Evolutionary conservation across 345 rosid species (phyloP), one percentile per base, ranked within the genome.

Genomic region (Eutrema japonicum): DNA sequence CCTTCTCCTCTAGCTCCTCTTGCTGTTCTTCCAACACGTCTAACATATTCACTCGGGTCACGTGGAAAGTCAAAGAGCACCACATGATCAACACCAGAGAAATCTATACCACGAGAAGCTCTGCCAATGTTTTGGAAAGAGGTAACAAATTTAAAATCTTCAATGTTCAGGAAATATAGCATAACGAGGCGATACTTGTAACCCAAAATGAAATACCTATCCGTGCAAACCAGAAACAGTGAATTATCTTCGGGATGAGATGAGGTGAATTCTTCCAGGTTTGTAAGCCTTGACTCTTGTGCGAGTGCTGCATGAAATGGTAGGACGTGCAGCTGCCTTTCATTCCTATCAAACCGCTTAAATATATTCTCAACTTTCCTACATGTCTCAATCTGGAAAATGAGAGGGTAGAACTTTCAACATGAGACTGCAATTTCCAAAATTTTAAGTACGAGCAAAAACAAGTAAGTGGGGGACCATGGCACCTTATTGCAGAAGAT

Each of bases 21-120:
- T 7, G 98, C 98, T 32, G 96, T 91, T 81, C 97, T 87, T 82
- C 98, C 97, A 42, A 94, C 97, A 53, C 96, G 91, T 3, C 93
- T 90, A 8, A 94, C 97, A 8, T 91, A 91, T 81, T 94, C 97
- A 42, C 98, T 94, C 11, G 93, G 98, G 70, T 94, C 96, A 3
- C 92, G 95, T 0, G 95, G 96, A 30, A 85, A 94, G 79, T 94
- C 95, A 41, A 94, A 94, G 7, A 91, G 95, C 30, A 94, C 67
- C 12, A 91, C 93, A 59, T 88, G 97, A 77, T 89, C 93, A 70
- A 94, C 97, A 59, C 90, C 86, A 1, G 80, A 65, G 79, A 91
- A 91, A 82, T 91, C 94, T 8, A 91, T 87, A 66, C 98, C 98
- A 6, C 96, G 90, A 0, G 93, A 94, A 14, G 95, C 90, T 80